Base-by-base conservation (phyloP, 1,284 basidiomycete genomes). In the Tausonia pullulans region DNA sequence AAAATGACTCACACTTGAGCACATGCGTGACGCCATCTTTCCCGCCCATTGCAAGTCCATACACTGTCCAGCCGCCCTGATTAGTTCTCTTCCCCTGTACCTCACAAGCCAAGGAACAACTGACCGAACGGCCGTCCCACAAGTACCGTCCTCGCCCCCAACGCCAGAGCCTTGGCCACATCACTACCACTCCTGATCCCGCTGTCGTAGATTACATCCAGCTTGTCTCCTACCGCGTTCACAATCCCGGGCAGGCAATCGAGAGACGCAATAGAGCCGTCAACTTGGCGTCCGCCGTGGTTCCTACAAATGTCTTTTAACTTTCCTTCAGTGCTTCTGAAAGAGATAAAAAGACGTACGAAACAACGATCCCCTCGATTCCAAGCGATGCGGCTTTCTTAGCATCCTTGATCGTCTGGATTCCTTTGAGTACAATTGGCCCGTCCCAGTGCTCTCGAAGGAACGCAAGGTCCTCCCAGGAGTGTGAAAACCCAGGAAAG, bases 221-320 rank as follows among this genome's bases (percentile, higher is more conserved):
- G 14, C 54, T 62, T 55, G 46, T 83, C 83, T 1, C 79, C 74
- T 44, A 77, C 71, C 0, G 76, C 78, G 58, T 77, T 77, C 63
- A 88, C 78, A 67, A 81, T 82, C 27, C 80, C 79, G 76, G 73
- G 5, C 7, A 89, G 79, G 3, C 86, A 85, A 68, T 82, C 81
- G 10, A 89, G 76, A 0, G 87, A 83, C 0, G 84, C 81, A n/a
- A 88, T 81, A 2, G 83, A 84, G 3, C 87, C 87, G 70, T 90
- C 88, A 8, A 90, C 79, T 72, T 89, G 87, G 14, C 87, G 80
- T 3, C 86, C 87, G 48, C 87, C 87, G 69, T 90, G 60, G 61
- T 46, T 39, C n/a, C 11, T 11, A 40, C 10, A 27, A 3, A 61
- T 16, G 2, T 39, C 13, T 11, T 40, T 16, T 4, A 4, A 7